Conservation (phyloP, 768 basidiomycete species). For the Crassisporium funariophilum region DNA sequence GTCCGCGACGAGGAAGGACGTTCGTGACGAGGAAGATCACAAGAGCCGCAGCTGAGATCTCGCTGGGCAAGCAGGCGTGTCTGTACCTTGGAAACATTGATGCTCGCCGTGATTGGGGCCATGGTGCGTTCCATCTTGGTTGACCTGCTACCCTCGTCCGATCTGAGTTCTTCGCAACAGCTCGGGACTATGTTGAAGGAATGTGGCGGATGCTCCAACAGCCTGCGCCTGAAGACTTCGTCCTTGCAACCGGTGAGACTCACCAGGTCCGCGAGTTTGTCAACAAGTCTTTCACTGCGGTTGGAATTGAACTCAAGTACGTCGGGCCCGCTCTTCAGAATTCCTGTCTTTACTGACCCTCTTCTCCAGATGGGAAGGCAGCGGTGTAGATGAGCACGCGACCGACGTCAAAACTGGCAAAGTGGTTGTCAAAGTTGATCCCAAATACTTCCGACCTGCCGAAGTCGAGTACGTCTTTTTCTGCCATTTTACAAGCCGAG, state of each 20-base stretch:
- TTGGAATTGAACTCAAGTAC: slow-evolving; percentile 69
- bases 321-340: slow-evolving; percentile 18
- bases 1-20: slow-evolving; percentile 89
- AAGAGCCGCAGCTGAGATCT: slow-evolving; percentile 91
- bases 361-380: slow-evolving; percentile 68
- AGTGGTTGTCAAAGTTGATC: slow-evolving; percentile 81
- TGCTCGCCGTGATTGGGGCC: slow-evolving; percentile 97
- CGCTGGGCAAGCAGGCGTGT: slow-evolving; percentile 84
- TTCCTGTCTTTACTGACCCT: slow-evolving; percentile 3
- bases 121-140: slow-evolving; percentile 57
- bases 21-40: slow-evolving; percentile 97
- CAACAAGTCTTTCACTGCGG: slow-evolving; percentile 76
- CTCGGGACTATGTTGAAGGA: slow-evolving; percentile 91
- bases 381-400: slow-evolving; percentile 77
- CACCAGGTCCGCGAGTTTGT: slow-evolving; percentile 94
- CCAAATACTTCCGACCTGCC: slow-evolving; percentile 90
- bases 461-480: slow-evolving; percentile 81
- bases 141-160: slow-evolving; percentile 1
- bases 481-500: background rate
- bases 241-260: slow-evolving; percentile 95
- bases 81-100: slow-evolving; percentile 95
- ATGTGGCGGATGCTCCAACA: slow-evolving; percentile 99
- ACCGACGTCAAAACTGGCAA: slow-evolving; percentile 68
- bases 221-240: slow-evolving; percentile 80
- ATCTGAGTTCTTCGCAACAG: slow-evolving; percentile 35